Conservation (phyloP, 2,329 filamentous ascomycete species). For the Neonectria faginata region DNA sequence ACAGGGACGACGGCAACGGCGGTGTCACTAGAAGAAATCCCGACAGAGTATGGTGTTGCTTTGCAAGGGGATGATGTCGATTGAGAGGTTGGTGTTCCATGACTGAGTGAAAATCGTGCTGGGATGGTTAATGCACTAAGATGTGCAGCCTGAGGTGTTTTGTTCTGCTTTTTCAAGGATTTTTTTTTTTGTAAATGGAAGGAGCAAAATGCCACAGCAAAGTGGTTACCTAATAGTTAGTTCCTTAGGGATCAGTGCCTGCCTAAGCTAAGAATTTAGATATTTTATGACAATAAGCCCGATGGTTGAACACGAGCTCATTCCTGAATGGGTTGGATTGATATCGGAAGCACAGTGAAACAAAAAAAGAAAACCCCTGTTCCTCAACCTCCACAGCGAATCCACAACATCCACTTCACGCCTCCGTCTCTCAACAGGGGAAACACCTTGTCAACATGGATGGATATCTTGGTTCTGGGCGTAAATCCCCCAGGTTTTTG, state of each 20-base stretch:
- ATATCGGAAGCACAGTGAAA: neutral
- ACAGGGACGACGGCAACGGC: neutral
- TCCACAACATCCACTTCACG: constrained; percentile 22
- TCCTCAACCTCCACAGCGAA: neutral
- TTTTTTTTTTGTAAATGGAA: neutral
- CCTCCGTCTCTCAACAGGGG: constrained; percentile 8
- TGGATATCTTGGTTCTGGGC: neutral
- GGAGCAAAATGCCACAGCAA: neutral
- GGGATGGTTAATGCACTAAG: neutral
- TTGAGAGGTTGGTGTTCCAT: neutral
- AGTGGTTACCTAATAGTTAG: too few species aligned
- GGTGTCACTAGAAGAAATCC: neutral
- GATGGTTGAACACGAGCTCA: neutral
- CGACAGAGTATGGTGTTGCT: neutral
- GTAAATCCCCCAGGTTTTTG: constrained; percentile 12
- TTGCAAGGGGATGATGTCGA: neutral
- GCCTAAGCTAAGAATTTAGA: too few species aligned
- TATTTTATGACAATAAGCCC: too few species aligned
- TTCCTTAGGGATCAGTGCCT: neutral
- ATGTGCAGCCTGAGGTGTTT: neutral
- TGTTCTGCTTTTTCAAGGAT: neutral
- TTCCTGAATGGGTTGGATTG: neutral
- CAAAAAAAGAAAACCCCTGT: too few species aligned
- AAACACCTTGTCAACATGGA: constrained; percentile 8
- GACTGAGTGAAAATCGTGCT: neutral